Evolutionary conservation across 371 early-diverging fungal species (phyloP), one percentile per base, ranked within the genome.

Genomic region (Mucor piriformis): DNA sequence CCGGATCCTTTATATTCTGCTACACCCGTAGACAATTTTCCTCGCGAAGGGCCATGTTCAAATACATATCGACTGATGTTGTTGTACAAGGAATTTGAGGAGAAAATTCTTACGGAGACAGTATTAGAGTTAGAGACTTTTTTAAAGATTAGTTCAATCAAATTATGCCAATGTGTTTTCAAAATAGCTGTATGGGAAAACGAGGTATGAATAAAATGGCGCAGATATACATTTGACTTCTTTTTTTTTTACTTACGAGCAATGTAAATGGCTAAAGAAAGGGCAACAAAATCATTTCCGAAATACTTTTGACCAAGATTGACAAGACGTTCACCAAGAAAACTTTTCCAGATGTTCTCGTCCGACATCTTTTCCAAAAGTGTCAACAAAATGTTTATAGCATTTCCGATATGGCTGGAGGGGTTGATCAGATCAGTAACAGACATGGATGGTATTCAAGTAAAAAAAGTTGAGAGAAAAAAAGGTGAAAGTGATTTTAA

Each of bases 211-310:
- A 42, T 42, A 42, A n/a, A n/a, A n/a, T n/a, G n/a, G n/a, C n/a
- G n/a, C n/a, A n/a, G n/a, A n/a, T n/a, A n/a, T n/a, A n/a, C n/a
- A n/a, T n/a, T n/a, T n/a, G n/a, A n/a, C n/a, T n/a, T n/a, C n/a
- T n/a, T 18, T n/a, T 5, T 42, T 23, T 34, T 23, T 3, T n/a
- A 46, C 69, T 54, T 67, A 74, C 75, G 66, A 21, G 66, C 54
- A 35, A 69, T 48, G 43, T 74, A 74, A 38, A 69, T 63, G 4
- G 69, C 59, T 6, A 69, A 12, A 53, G 69, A 64, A n/a, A 71
- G 55, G 2, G 72, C 48, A 6, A 74, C 75, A 43, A 74, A 61
- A 54, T 74, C 74, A 29, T 70, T 74, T 32, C 74, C 74, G 51
- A 74, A 74, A 29, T 74, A 74, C n/a, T 70, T 70, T 53, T 74